Conservation (phyloP, 2,329 filamentous ascomycete species). For the Monosporascus sp. region DNA sequence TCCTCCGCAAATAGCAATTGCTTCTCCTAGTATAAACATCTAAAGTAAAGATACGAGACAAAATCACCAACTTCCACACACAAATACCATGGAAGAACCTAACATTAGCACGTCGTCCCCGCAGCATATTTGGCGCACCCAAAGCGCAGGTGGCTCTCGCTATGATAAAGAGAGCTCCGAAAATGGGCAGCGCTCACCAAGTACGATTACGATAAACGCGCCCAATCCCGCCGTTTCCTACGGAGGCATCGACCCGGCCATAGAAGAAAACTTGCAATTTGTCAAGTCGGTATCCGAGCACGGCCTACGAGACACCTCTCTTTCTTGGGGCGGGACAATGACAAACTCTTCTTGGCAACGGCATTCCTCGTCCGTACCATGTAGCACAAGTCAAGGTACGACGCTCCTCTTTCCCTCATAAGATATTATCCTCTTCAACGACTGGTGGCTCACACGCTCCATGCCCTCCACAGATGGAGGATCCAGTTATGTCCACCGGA, state of each 20-base stretch:
- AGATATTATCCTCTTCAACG: no score
- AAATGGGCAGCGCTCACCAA: background rate
- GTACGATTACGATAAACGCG: conserved; percentile 13
- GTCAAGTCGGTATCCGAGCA: conserved; percentile 24
- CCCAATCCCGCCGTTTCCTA: conserved; percentile 22
- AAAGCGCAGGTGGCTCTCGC: no score
- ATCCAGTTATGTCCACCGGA: conserved; percentile 2
- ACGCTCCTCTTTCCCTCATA: no score
- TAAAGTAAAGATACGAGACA: no score
- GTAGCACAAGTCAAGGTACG: background rate
- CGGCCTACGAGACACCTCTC: conserved; percentile 7
- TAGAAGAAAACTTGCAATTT: conserved; percentile 28
- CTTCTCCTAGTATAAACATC: no score
- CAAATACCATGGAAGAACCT: background rate
- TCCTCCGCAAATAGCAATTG: background rate
- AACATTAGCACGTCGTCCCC: background rate
- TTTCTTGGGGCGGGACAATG: conserved; percentile 8
- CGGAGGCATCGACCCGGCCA: conserved; percentile 31
- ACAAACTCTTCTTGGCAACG: conserved; percentile 8
- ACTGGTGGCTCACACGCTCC: background rate
- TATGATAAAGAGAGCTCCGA: no score
- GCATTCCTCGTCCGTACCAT: conserved; percentile 1
- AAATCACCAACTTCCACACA: background rate
- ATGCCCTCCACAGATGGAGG: background rate
- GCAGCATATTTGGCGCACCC: background rate